phyloP scores from a whole-genome alignment of 768 basidiomycete species.

The Suillus placidus region DNA sequence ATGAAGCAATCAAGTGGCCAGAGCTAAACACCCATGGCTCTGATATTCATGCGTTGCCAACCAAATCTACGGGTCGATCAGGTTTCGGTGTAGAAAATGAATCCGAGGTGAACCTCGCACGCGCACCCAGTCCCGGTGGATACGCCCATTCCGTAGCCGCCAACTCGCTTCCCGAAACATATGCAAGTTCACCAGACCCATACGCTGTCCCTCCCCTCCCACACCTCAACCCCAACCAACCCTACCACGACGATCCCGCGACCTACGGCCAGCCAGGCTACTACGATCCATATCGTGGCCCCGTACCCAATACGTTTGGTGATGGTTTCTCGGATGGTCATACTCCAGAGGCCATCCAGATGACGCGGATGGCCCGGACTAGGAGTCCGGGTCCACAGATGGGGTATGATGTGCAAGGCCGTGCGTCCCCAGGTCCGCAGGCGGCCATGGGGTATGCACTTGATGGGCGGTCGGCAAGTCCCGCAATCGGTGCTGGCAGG shows the following conservation, averaged over 20 bases:
- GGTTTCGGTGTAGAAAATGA: conserved; percentile 66
- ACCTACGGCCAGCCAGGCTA: conserved; percentile 46
- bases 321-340: conserved; percentile 37
- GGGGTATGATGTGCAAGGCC: conserved; percentile 41
- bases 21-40: conserved; percentile 69
- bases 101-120: conserved; percentile 59
- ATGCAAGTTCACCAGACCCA: conserved; percentile 52
- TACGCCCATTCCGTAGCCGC: conserved; percentile 46
- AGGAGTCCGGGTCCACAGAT: conserved; percentile 46
- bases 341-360: conserved; percentile 67
- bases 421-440: conserved; percentile 46
- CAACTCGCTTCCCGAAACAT: conserved; percentile 50
- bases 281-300: conserved; percentile 82
- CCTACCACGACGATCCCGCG: conserved; percentile 74
- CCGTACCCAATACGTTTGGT: conserved; percentile 66
- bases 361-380: conserved; percentile 62
- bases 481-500: conserved; percentile 33
- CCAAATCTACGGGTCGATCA: conserved; percentile 66
- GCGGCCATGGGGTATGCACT: conserved; percentile 39
- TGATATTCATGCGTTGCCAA: conserved; percentile 69
- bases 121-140: conserved; percentile 49
- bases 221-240: conserved; percentile 75
- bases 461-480: conserved; percentile 35
- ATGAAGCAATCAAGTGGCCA: conserved; percentile 90
- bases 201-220: conserved; percentile 85